A percentile compares a stretch with the other conserved stretches of the same genome.
phyloP scores from a whole-genome alignment of 805 yeast species.

The Priceomyces fermenticarens region DNA sequence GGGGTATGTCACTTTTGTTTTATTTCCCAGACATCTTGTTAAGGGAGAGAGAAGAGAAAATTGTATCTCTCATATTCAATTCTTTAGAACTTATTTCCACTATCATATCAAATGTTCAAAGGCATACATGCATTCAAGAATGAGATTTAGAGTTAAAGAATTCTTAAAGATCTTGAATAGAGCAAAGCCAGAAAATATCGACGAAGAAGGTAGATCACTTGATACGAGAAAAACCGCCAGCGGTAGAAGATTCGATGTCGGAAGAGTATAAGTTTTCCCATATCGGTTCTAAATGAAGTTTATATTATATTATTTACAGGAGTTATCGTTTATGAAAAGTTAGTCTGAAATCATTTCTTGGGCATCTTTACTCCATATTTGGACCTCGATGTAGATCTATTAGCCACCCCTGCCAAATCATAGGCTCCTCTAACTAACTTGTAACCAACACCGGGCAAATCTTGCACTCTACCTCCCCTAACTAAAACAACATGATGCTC shows the following conservation, averaged over 20 bases:
- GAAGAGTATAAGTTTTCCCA: conserved; percentile 10
- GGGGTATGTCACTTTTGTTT: conserved; percentile 62
- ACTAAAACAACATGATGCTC: conserved; percentile 95
- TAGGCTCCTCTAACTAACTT: conserved; percentile 89
- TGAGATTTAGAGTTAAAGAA: conserved; percentile 93
- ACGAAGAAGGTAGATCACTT: conserved; percentile 52
- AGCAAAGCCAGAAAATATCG: conserved; percentile 91
- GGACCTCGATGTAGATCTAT: conserved; percentile 83
- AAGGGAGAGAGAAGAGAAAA: conserved; percentile 69
- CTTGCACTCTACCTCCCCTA: conserved; percentile 98
- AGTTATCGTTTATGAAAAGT: neutral
- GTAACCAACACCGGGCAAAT: conserved; percentile 97
- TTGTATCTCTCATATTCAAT: conserved; percentile 85
- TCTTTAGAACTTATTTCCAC: conserved; percentile 96
- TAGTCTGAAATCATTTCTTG: conserved; percentile 17
- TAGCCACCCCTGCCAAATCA: conserved; percentile 93
- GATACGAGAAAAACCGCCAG: conserved; percentile 64
- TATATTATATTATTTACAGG: conserved; percentile 3
- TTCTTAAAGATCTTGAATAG: conserved; percentile 93
- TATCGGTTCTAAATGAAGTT: neutral
- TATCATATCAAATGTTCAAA: conserved; percentile 98
- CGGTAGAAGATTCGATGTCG: conserved; percentile 60
- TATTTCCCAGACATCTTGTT: conserved; percentile 76
- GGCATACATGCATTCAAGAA: conserved; percentile 97
- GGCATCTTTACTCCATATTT: conserved; percentile 93